Evolutionary conservation across 192 early-diverging fungal species (phyloP).

Genomic region (Entomortierella parvispora): DNA sequence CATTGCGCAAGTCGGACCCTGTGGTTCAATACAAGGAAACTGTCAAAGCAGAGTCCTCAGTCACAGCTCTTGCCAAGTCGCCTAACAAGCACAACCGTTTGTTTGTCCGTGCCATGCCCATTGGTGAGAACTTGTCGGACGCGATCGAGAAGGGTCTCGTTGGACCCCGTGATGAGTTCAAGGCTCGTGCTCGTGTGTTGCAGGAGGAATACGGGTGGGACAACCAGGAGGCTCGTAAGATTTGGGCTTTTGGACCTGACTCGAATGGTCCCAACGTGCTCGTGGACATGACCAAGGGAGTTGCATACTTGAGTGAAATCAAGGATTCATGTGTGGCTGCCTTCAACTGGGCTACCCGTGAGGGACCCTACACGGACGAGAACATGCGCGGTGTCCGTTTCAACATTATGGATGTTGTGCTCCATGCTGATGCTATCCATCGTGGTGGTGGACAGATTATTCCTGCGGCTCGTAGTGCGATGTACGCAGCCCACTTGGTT

Average conservation of each 20-base stretch:
- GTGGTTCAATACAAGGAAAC: conserved; percentile 98
- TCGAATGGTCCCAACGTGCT: conserved; percentile 87
- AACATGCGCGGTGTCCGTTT: conserved; percentile 96
- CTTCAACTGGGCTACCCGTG: conserved; percentile 95
- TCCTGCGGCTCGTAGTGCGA: conserved; percentile 92
- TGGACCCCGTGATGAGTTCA: conserved; percentile 91
- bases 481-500: conserved; percentile 87
- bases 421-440: conserved; percentile 99
- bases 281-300: conserved; percentile 95
- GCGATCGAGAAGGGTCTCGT: conserved; percentile 90
- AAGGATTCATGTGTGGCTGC: conserved; percentile 97
- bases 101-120: conserved; percentile 91
- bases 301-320: conserved; percentile 98
- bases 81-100: conserved; percentile 99
- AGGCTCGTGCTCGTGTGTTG: conserved; percentile 90
- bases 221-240: conserved; percentile 97
- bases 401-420: conserved; percentile 95
- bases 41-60: conserved; percentile 81
- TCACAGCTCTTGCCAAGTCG: conserved; percentile 91
- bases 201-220: conserved; percentile 95
- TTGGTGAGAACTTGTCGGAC: conserved; percentile 81
- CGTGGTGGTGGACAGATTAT: conserved; percentile 98
- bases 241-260: conserved; percentile 94
- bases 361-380: conserved; percentile 92
- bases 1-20: conserved; percentile 90